Evolutionary conservation across 441 rosid genomes (phyloP).

Genomic region (Mallotus japonicus): DNA sequence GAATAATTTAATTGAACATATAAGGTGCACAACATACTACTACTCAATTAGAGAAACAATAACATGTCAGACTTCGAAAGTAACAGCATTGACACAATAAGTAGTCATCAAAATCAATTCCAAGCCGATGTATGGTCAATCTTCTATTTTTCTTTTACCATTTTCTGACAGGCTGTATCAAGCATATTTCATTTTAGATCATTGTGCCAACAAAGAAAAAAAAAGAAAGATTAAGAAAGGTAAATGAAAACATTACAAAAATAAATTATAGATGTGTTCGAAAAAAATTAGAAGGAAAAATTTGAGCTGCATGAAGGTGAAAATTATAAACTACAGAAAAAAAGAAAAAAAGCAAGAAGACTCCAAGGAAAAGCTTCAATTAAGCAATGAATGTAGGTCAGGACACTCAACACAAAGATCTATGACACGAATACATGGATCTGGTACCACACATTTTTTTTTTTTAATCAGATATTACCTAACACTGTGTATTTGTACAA

Average conservation of each 20-base stretch:
- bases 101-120: slow-evolving; percentile 1
- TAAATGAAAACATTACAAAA: not conserved
- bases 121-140: not conserved
- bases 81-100: not conserved
- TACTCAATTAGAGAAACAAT: not conserved
- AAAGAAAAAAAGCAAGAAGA: not conserved
- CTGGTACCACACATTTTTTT: not conserved
- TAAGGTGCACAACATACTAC: slow-evolving; percentile 6
- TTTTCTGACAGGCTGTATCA: not conserved
- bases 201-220: not conserved
- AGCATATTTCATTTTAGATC: not conserved
- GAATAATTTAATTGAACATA: slow-evolving; percentile 15
- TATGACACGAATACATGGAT: not conserved
- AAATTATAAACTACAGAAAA: not conserved
- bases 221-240: not conserved
- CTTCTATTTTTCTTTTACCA: not conserved
- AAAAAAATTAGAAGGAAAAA: not conserved
- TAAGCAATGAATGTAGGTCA: not conserved
- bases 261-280: too few relatives aligned
- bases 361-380: not conserved
- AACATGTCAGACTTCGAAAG: slow-evolving; percentile 2
- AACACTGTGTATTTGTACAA: not conserved
- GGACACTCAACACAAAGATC: not conserved
- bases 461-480: not conserved
- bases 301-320: not conserved